Base-by-base conservation (phyloP, 2,329 filamentous ascomycete species). In the Biscogniauxia marginata region DNA sequence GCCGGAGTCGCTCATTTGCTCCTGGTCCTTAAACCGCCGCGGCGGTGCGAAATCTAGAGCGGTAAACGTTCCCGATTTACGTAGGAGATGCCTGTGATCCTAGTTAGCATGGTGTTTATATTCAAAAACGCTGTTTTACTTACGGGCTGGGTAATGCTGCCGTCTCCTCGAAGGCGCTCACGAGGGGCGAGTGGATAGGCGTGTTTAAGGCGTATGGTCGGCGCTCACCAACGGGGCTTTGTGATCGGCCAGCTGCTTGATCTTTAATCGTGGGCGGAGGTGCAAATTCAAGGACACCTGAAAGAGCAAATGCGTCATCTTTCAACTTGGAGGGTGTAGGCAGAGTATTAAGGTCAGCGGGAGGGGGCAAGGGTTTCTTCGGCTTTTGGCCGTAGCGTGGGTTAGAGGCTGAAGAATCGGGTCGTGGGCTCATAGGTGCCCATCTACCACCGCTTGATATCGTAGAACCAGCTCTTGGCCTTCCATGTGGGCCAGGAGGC, bases 81-180 rank as follows among this genome's bases (percentile, higher is more conserved):
- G 85, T 50, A 95, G 80, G 67, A 85, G 66, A 70, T 93, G 87
- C 44, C 86, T 89, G 59, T 30, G 4, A 18, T 34, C 63, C 74
- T 69, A 77, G 53, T 65, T 61, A 67, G 62, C 46, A 44, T 22
- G 34, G 8, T 9, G 8, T 22, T 39, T 4, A n/a, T 16, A 44
- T n/a, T 19, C 3, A 2, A 30, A 4, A 13, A 22, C 13, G 19
- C 8, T 8, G 7, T 49, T 60, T 22, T 60, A 89, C 90, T 89
- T 85, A 93, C 85, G 95, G 92, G 81, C 92, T 97, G 39, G 95
- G 95, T 61, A 99, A 86, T 7, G 83, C 82, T 11, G 88, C 75
- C 59, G 98, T 85, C 57, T 98, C 93, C 55, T 98, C 93, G 73
- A 92, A 97, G 4, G 92, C 82, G 57, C 88, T 91, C 21, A 83